Percentiles rank a stretch among this genome's conserved stretches.
Conservation (phyloP, 306 rosid species). For the Citrullus colocynthis region DNA sequence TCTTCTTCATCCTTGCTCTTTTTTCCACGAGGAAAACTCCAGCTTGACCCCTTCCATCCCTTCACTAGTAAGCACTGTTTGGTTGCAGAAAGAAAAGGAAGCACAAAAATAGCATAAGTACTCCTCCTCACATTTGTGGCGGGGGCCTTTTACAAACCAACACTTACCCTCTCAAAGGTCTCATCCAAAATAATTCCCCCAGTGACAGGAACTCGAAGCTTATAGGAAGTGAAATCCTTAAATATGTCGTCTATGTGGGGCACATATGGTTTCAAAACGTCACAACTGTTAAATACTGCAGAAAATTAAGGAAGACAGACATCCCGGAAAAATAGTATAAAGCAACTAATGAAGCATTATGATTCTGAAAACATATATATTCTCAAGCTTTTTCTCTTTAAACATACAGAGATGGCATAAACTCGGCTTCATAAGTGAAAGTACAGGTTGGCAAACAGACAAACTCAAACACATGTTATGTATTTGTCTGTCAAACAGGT, state of each 20-base stretch:
- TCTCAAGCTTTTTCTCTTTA: not conserved
- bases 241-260: constrained; percentile 88
- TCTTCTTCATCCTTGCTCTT: constrained; percentile 98
- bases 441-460: not conserved
- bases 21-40: constrained; percentile 99
- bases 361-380: not conserved
- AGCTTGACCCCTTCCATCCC: constrained; percentile 99
- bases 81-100: constrained; percentile 10
- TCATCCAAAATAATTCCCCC: constrained; percentile 97
- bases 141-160: not conserved
- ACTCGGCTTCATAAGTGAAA: not conserved
- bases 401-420: not conserved
- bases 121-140: not conserved
- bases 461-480: not conserved
- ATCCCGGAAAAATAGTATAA: not conserved
- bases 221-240: constrained; percentile 94
- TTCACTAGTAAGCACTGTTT: constrained; percentile 84
- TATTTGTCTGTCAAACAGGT: not conserved
- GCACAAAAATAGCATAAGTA: not conserved
- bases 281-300: constrained; percentile 85
- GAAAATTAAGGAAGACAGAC: constrained; percentile 40
- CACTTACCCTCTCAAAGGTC: constrained; percentile 82
- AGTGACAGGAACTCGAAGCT: constrained; percentile 95
- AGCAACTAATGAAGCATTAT: not conserved
- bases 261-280: constrained; percentile 89